A percentile compares a stretch with the other conserved stretches of the same genome.
These are phyloP conservation scores for Scheffersomyces stipitis DNA, from an alignment of 805 yeast genomes.

Conservation along the genomic window DNA sequence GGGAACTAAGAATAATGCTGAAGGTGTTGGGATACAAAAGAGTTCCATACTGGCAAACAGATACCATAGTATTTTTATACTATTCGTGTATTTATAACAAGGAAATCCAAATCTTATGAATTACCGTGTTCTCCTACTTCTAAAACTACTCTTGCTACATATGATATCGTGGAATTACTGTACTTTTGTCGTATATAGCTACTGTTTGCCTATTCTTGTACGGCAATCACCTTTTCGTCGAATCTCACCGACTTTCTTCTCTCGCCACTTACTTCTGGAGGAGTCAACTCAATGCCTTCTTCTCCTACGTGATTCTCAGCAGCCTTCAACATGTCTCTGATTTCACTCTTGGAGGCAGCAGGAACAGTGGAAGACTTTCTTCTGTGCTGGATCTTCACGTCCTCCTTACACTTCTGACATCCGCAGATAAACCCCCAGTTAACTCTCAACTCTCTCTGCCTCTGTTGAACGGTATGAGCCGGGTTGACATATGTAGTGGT, in stretches of 20 bases:
- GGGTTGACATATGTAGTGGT: constrained; percentile 72
- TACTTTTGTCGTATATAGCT: not conserved
- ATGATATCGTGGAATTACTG: no score
- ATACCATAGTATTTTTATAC: no score
- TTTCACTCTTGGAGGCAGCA: constrained; percentile 30
- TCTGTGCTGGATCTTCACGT: constrained; percentile 43
- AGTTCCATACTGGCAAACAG: no score
- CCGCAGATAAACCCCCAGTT: constrained; percentile 80
- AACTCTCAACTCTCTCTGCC: constrained; percentile 64
- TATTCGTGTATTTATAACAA: no score
- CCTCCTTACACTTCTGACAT: constrained; percentile 65
- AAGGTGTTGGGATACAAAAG: no score
- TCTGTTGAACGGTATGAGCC: constrained; percentile 54
- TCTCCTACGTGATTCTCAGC: constrained; percentile 41
- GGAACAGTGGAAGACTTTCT: constrained; percentile 39
- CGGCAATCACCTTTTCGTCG: constrained; percentile 60
- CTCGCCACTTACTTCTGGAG: constrained; percentile 33
- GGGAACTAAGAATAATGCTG: no score
- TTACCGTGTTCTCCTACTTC: no score
- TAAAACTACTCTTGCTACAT: no score
- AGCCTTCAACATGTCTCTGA: constrained; percentile 47
- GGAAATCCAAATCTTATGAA: no score
- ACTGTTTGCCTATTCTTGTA: constrained; percentile 27
- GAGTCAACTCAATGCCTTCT: constrained; percentile 44
- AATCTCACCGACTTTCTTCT: constrained; percentile 68